Evolutionary conservation across 805 yeast genomes (phyloP).

Genomic region (Myxozyma lipomycoides): DNA sequence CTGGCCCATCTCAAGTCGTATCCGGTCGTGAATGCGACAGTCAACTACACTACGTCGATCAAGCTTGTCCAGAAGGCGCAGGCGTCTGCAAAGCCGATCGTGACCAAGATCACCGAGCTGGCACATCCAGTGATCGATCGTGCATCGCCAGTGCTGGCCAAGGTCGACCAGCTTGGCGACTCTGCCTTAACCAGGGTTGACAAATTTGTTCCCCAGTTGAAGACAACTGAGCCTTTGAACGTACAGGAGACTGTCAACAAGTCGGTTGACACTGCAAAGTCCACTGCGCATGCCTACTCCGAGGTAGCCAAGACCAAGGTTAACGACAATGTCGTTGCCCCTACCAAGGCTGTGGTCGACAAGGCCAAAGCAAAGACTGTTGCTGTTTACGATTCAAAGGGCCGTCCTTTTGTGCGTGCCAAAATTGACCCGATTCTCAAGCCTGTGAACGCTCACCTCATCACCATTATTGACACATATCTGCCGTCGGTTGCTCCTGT

Average conservation of each 20-base stretch:
- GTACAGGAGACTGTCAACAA: constrained; percentile 43
- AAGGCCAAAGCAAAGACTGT: constrained; percentile 51
- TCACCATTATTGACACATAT: constrained; percentile 42
- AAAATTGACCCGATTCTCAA: constrained; percentile 57
- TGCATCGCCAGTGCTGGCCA: constrained; percentile 45
- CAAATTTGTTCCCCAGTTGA: constrained; percentile 52
- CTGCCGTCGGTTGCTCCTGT: constrained; percentile 39
- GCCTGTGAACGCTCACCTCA: constrained; percentile 58
- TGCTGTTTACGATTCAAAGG: constrained; percentile 53
- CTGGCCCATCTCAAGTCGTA: constrained; percentile 22
- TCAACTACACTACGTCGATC: constrained; percentile 21
- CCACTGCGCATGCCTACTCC: constrained; percentile 38
- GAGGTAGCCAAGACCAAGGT: constrained; percentile 34
- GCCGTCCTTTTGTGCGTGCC: constrained; percentile 61
- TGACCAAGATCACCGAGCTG: constrained; percentile 26
- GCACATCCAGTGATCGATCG: constrained; percentile 38
- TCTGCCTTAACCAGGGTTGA: constrained; percentile 56
- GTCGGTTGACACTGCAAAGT: constrained; percentile 39
- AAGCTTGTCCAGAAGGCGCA: constrained; percentile 23
- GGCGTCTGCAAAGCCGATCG: constrained; percentile 24
- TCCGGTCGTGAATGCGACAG: constrained; percentile 23
- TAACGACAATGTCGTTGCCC: constrained; percentile 48
- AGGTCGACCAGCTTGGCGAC: constrained; percentile 55
- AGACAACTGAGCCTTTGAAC: constrained; percentile 54
- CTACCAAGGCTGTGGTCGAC: constrained; percentile 41